Base-by-base conservation (phyloP, 768 basidiomycete species). In the Rhodotorula toruloides region DNA sequence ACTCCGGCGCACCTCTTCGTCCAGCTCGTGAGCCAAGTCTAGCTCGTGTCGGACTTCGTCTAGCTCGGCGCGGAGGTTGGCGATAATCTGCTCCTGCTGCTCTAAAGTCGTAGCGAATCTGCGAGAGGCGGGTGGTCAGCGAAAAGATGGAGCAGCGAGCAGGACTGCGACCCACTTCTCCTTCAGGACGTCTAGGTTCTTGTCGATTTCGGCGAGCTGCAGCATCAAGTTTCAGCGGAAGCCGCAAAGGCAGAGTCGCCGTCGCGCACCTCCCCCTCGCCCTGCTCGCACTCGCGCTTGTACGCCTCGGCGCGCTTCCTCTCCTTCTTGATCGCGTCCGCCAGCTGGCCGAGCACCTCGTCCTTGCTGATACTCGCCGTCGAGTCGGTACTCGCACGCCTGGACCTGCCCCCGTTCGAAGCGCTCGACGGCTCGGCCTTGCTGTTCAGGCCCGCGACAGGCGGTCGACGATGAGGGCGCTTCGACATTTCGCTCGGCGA, bases 281-380 rank as follows among this genome's bases (percentile, higher is more conserved):
- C 61, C 43, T 52, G 54, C 31, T 37, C 32, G 11, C 19, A n/a
- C 39, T 70, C 68, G 13, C 36, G 32, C 29, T 62, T 40, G 36
- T 65, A 70, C 53, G 52, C 32, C 34, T 65, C 57, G 13, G 21
- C 32, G 53, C 54, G 58, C 53, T 57, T 58, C 39, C 63, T 36
- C 60, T 70, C 68, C 29, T 34, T 47, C 53, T 53, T 49, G 37
- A 70, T 58, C 53, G 60, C 68, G 22, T 70, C 63, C 7, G 56
- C 57, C 5, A 70, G 57, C 29, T 65, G 60, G 9, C 27, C 46
- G 6, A 70, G 58, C n/a, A 70, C 52, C 10, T 19, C 25, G 34
- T 70, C 68, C 36, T 70, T 70, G n/a, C 50, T 49, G 4, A 64
- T 22, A 37, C 64, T 65, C 25, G 44, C 52, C 16, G 44, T 70